Base-by-base conservation (phyloP, 2,329 filamentous ascomycete species). In the Penicillium crustosum region DNA sequence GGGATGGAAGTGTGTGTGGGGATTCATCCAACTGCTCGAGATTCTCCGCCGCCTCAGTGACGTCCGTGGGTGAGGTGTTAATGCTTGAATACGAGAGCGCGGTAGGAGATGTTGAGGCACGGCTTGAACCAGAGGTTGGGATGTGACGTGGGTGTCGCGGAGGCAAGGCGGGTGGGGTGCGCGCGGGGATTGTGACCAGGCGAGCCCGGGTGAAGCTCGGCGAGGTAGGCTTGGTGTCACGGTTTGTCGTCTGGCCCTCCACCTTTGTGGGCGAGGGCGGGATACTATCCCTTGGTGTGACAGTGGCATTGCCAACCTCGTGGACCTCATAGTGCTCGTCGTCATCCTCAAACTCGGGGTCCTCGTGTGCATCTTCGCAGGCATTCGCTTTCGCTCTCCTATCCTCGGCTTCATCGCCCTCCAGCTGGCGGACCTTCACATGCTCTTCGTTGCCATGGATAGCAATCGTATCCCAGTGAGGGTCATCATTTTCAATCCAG, bases 121-220 rank as follows among this genome's bases (percentile, higher is more conserved):
- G 41, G 59, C 60, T 55, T 55, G 68, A 58, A 27, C 60, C 54
- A 60, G 67, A 59, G 57, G 61, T 52, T 73, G 60, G 65, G 25
- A 64, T 48, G 39, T 67, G 73, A 10, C 69, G 64, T 17, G 91
- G 89, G 69, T 89, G 96, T 48, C 92, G 82, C 3, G 85, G 82
- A 1, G 93, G 93, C 13, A 96, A 82, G 9, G 89, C 86, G 1
- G 93, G 92, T 1, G 91, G 85, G 19, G 62, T 68, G 1, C 87
- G 76, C 36, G 91, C 84, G 76, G 90, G 86, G 58, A 97, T 96
- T 45, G 86, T 92, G 29, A 97, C 90, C 50, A 97, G 80, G 50
- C 89, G 88, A 25, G 91, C 90, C 69, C 90, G 89, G 39, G 86
- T 88, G 56, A 92, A 86, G 55, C 86, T 82, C 53, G 89, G 85